Evolutionary conservation across 2,329 filamentous ascomycete genomes (phyloP).

Genomic region (Claviceps arundinis): DNA sequence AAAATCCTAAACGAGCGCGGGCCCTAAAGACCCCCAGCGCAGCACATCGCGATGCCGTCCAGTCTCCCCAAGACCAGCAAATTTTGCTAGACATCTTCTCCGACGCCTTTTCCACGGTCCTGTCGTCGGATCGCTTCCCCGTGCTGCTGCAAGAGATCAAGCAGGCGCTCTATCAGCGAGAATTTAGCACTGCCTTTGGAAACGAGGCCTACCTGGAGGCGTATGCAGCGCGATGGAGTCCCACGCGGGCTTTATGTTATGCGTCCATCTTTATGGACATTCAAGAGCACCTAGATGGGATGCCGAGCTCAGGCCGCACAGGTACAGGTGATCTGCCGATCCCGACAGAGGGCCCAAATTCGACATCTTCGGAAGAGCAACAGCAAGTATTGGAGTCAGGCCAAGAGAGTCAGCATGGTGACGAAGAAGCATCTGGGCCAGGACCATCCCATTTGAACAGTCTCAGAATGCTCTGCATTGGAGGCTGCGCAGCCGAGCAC

Average conservation of each 20-base stretch:
- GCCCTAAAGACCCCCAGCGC: neutral
- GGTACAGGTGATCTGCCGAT: neutral
- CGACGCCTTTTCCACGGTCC: conserved; percentile 42
- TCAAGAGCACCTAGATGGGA: conserved; percentile 18
- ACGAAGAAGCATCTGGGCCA: neutral
- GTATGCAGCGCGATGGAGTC: conserved; percentile 86
- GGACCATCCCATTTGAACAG: neutral
- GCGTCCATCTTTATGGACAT: conserved; percentile 37
- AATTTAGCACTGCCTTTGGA: conserved; percentile 72
- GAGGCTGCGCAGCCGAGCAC: conserved; percentile 50
- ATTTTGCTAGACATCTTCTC: conserved; percentile 61
- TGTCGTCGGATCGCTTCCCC: conserved; percentile 34
- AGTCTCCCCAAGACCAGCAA: conserved; percentile 39
- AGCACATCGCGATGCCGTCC: neutral
- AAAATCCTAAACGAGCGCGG: neutral
- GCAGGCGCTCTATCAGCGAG: conserved; percentile 68
- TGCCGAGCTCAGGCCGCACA: conserved; percentile 5
- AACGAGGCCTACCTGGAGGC: conserved; percentile 57
- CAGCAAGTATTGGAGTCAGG: neutral
- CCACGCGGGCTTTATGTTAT: conserved; percentile 73
- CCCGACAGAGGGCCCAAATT: neutral
- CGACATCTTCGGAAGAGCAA: neutral
- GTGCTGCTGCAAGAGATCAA: conserved; percentile 69
- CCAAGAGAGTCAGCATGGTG: neutral
- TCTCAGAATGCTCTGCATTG: conserved; percentile 34